Base-by-base conservation (phyloP, 2,329 filamentous ascomycete genomes). In the Cladosporium sp. region DNA sequence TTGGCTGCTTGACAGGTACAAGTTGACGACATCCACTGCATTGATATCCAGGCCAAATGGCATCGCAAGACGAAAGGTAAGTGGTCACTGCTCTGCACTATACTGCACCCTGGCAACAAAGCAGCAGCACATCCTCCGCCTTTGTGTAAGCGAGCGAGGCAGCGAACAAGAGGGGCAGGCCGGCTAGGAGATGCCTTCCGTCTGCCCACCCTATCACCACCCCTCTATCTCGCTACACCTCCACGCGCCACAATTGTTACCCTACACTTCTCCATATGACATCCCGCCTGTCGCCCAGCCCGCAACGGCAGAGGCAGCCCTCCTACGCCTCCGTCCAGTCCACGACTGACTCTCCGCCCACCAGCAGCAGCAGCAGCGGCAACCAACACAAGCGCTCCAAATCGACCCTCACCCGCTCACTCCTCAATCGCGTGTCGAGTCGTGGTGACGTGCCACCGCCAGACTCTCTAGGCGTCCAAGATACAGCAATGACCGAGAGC, bases 401-500 rank as follows among this genome's bases (percentile, higher is more conserved):
- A 72, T 83, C 82, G 68, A 76, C 79, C 49, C 77, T 85, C 66
- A 83, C 85, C 57, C 79, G 84, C 67, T 82, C 84, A 39, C 75
- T 86, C 25, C 77, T 87, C 58, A 80, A 82, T 70, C 81, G 83
- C 64, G 82, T 82, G 65, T 81, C 80, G 67, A 79, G 79, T 67
- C 83, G 79, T 66, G 74, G 77, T 56, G 78, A 79, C 49, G 78
- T 79, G 43, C 70, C 65, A 69, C 71, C 64, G 14, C 39, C 39
- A 21, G 39, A 46, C n/a, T 21, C 39, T 46, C 39, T 21, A 46
- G 39, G n/a, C 39, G 39, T n/a, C n/a, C 49, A 56, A 34, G 28
- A 51, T 30, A 34, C 60, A 8, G 16, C 26, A 28, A 66, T 97
- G 62, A 97, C 91, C 36, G 94, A 97, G 3, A 63, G 60, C 60